Percentiles rank a stretch among this genome's conserved stretches.
Conservation (phyloP, 2,329 filamentous ascomycete genomes). For the Coccinonectria pachysandricola region DNA sequence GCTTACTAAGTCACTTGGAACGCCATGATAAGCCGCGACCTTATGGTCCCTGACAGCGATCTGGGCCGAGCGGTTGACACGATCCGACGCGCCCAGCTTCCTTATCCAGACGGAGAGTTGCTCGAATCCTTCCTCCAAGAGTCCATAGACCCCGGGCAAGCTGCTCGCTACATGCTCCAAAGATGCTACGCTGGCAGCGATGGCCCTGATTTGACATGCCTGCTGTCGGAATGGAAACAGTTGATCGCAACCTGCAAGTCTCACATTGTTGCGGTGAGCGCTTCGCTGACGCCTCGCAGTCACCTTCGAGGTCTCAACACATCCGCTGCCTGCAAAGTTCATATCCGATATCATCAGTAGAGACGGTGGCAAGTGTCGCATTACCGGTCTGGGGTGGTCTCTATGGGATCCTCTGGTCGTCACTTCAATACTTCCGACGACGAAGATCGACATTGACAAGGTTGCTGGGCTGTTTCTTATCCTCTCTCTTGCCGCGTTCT, state of each 20-base stretch:
- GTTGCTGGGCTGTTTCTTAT: too few species aligned
- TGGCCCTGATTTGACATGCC: not conserved
- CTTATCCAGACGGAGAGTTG: constrained; percentile 4
- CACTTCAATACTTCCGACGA: not conserved
- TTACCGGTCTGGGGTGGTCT: not conserved
- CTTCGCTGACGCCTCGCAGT: not conserved
- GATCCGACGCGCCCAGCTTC: too few species aligned
- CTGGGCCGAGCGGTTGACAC: too few species aligned
- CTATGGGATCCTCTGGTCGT: not conserved
- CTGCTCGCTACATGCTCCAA: constrained; percentile 5
- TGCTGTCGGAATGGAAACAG: not conserved
- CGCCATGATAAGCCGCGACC: too few species aligned
- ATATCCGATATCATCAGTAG: not conserved
- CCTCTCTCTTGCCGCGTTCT: too few species aligned
- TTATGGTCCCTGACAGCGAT: too few species aligned
- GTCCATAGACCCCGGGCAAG: constrained; percentile 3
- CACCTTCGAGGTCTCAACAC: too few species aligned
- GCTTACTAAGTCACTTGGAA: too few species aligned
- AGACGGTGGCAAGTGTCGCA: not conserved
- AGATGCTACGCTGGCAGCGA: constrained; percentile 1
- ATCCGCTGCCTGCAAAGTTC: not conserved
- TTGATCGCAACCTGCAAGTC: not conserved
- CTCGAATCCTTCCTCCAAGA: constrained; percentile 4
- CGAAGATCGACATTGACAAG: not conserved
- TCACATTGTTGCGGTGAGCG: too few species aligned